Evolutionary conservation across 352 stramenopile species (phyloP).

Genomic region (Globisporangium cystogenes): DNA sequence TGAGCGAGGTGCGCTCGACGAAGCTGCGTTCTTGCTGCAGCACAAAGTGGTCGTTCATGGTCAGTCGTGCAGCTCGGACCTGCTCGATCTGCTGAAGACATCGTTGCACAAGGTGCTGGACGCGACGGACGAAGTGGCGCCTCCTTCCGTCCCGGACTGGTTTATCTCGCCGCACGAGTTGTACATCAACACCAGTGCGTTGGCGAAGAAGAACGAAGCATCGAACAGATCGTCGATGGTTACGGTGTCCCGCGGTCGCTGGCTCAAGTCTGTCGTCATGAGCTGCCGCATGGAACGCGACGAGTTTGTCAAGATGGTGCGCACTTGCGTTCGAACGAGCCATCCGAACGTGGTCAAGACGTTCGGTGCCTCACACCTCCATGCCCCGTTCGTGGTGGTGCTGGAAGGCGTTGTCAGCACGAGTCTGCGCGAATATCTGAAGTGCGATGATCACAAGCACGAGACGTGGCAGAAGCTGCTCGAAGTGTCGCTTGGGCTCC

Average conservation of each 20-base stretch:
- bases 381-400: not conserved
- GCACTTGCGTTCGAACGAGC: not conserved
- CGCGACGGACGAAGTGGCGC: not conserved
- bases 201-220: too few relatives aligned
- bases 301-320: too few relatives aligned
- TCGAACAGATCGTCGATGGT: too few relatives aligned
- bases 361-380: slow-evolving; percentile 1
- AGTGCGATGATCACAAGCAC: not conserved
- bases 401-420: not conserved
- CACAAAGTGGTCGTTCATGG: too few relatives aligned
- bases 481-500: slow-evolving; percentile 20
- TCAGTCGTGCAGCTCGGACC: not conserved
- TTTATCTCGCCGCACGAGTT: not conserved
- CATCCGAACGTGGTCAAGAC: slow-evolving; percentile 3
- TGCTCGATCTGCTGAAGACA: slow-evolving; percentile 1
- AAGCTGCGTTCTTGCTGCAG: too few relatives aligned
- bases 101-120: not conserved
- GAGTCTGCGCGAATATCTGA: not conserved
- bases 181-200: too few relatives aligned
- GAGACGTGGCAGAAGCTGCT: slow-evolving; percentile 2
- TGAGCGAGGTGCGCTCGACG: too few relatives aligned
- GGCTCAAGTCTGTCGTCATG: not conserved
- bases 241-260: too few relatives aligned
- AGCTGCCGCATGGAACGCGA: not conserved
- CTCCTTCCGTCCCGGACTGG: not conserved